Conservation (phyloP, 2,329 filamentous ascomycete genomes). For the Arachnomyces sp. region DNA sequence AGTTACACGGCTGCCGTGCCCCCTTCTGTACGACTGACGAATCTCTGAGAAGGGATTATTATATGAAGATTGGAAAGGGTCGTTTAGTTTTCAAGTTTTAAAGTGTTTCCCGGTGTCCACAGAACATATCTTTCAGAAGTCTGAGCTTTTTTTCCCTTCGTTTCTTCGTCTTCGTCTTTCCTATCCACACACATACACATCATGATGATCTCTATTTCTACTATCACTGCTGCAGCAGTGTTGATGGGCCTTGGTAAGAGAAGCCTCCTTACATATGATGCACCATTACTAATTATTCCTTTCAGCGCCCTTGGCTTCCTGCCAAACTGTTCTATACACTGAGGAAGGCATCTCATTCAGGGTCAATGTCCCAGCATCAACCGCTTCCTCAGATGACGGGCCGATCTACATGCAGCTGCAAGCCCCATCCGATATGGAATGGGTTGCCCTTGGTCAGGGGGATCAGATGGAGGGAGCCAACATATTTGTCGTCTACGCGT, state of each 20-base stretch:
- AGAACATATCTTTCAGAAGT: conserved; percentile 1
- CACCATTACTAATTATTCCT: not conserved
- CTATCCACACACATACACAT: conserved; percentile 2
- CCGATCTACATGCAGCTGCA: conserved; percentile 54
- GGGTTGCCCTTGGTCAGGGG: conserved; percentile 52
- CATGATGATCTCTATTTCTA: not conserved
- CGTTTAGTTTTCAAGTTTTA: no score
- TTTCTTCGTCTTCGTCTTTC: not conserved
- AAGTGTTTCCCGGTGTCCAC: no score
- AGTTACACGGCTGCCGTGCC: no score
- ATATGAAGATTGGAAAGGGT: no score
- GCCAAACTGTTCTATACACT: conserved; percentile 17
- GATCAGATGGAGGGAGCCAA: conserved; percentile 47
- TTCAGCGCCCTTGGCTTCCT: conserved; percentile 13
- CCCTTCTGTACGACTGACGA: no score
- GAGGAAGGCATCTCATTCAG: conserved; percentile 30
- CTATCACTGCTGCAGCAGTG: not conserved
- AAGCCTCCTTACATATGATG: no score
- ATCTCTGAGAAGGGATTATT: no score
- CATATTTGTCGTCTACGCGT: conserved; percentile 54
- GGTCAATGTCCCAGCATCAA: conserved; percentile 48
- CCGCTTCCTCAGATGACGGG: conserved; percentile 43
- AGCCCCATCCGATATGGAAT: conserved; percentile 46
- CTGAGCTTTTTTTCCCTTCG: conserved; percentile 3
- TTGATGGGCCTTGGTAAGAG: conserved; percentile 3